These are phyloP conservation scores for Podaxis sp. DNA, from an alignment of 768 basidiomycete species.

Conservation along the genomic window DNA sequence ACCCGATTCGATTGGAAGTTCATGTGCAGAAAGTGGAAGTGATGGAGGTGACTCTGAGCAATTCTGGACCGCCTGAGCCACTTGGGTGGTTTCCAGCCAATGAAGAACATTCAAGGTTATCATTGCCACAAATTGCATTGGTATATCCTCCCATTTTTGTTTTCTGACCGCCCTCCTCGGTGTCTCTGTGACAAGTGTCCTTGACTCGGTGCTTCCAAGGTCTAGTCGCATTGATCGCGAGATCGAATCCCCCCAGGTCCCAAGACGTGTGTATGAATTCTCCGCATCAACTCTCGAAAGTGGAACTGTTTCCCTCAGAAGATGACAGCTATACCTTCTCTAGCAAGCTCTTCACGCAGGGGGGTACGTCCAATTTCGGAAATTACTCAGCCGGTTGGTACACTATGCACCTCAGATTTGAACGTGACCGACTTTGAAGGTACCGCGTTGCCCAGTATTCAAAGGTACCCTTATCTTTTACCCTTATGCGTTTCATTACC, in stretches of 20 bases:
- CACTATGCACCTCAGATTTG: conserved; percentile 37
- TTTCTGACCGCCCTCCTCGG: neutral
- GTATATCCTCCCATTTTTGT: conserved; percentile 27
- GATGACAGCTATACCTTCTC: conserved; percentile 59
- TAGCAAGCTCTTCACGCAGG: conserved; percentile 87
- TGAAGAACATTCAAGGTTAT: conserved; percentile 95
- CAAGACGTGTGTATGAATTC: conserved; percentile 93
- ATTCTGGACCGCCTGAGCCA: conserved; percentile 42
- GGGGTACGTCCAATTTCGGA: conserved; percentile 87
- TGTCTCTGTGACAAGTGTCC: conserved; percentile 57
- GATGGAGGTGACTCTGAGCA: too few species aligned
- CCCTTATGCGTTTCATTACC: conserved; percentile 99
- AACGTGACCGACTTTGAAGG: neutral
- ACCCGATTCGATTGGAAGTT: too few species aligned
- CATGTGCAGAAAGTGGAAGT: too few species aligned
- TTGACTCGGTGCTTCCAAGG: conserved; percentile 88
- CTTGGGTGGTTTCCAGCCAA: conserved; percentile 89
- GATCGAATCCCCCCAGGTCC: conserved; percentile 98
- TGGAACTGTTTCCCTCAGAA: conserved; percentile 26
- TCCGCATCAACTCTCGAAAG: conserved; percentile 95
- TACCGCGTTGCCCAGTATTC: conserved; percentile 94
- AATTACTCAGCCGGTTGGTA: conserved; percentile 83
- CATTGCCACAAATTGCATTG: conserved; percentile 98
- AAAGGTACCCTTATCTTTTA: conserved; percentile 97
- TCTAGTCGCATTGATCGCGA: conserved; percentile 94